These are phyloP conservation scores for Metarhizium rileyi DNA, from an alignment of 2,329 filamentous ascomycete species.

Conservation along the genomic window DNA sequence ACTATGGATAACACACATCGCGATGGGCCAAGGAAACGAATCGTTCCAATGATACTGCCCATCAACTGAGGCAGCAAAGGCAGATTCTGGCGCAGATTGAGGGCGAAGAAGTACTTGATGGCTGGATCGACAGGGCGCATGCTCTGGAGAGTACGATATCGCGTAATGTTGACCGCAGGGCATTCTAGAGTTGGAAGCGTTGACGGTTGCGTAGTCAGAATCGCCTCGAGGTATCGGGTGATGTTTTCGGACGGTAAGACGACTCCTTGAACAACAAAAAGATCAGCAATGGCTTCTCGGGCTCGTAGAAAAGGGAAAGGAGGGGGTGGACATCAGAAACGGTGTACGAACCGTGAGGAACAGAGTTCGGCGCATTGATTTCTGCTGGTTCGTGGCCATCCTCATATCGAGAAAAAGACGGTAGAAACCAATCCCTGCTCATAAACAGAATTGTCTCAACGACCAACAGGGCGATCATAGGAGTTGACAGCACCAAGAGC, in stretches of 20 bases:
- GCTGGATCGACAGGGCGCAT: not conserved
- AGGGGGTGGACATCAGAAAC: not conserved
- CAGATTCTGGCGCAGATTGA: constrained; percentile 37
- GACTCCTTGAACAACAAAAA: not conserved
- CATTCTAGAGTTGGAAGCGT: constrained; percentile 14
- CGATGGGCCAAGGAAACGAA: constrained; percentile 37
- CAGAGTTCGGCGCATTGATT: no score
- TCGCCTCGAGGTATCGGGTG: constrained; percentile 15
- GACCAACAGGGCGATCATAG: constrained; percentile 5
- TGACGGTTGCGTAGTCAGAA: constrained; percentile 14
- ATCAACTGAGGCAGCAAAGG: constrained; percentile 33
- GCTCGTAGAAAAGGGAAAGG: no score
- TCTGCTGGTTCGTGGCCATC: not conserved
- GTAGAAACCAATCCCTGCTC: constrained; percentile 1
- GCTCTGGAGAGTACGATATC: constrained; percentile 15
- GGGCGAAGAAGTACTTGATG: constrained; percentile 37
- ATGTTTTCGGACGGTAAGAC: constrained; percentile 6
- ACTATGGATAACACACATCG: constrained; percentile 30
- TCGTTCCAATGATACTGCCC: constrained; percentile 37
- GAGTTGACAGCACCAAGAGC: not conserved
- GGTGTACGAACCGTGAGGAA: not conserved
- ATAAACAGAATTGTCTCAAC: constrained; percentile 7
- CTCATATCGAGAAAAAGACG: not conserved
- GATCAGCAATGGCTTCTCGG: not conserved
- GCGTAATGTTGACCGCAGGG: constrained; percentile 10